Evolutionary conservation across 1,139 yeast species (phyloP), one percentile per base, ranked within the genome.

Genomic region (Debaryomyces udenii): DNA sequence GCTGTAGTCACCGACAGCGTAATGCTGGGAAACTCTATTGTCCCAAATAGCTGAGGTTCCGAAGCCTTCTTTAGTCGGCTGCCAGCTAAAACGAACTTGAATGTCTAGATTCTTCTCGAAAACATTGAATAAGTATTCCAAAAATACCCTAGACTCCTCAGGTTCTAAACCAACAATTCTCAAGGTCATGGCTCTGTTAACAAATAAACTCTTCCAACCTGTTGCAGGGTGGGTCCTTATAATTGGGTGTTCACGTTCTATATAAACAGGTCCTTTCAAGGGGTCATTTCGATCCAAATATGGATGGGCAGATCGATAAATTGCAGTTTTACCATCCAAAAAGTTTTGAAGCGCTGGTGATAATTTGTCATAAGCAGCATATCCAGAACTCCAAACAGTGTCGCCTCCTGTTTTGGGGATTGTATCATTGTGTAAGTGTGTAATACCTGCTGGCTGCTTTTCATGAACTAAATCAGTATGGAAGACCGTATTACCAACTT

Each of bases 1-100:
- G 9, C 24, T 22, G 24, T 22, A 75, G 56, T 79, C 83, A 73
- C 56, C 68, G 27, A 74, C 74, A 20, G 78, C 76, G 48, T 57
- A 60, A 56, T 79, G 83, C 44, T 75, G 76, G 32, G 77, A 63
- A 42, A 74, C 53, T 58, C 83, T 62, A 64, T 79, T 78, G 50
- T 78, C 83, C 83, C 84, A 79, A 37, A 78, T 54, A 31, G 81
- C 83, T 44, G 80, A 72, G 24, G 80, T 72, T 22, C 81, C 82
- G 32, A 64, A 63, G 9, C 81, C 82, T 1, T 62, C 59, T 51
- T 68, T 62, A 23, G 77, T 61, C 29, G 73, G 66, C 43, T 67
- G 67, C 83, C 84, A 79, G 50, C 68, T 75, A 63, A 78, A 76
- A 51, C 83, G 61, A 27, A 76, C 81, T 55, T 78, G 83, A 37